phyloP scores from a whole-genome alignment of 495 filamentous ascomycete species.

The Diplogelasinospora grovesii region DNA sequence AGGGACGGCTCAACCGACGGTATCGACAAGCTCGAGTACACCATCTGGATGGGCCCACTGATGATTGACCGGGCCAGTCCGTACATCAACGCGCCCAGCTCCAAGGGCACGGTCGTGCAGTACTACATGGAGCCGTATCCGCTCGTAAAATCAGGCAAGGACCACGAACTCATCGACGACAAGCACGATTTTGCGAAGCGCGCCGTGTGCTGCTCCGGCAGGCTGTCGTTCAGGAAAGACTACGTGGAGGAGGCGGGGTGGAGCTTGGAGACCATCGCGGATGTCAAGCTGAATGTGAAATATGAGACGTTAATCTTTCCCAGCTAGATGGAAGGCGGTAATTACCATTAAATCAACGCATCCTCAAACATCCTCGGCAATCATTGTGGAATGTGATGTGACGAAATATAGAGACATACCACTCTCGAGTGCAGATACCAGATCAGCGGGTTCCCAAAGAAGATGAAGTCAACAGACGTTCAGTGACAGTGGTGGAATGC shows the following conservation, averaged over 20 bases:
- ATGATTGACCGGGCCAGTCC: background rate
- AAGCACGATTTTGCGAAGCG: slow-evolving; percentile 1
- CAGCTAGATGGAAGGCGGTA: too few species aligned
- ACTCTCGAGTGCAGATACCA: too few species aligned
- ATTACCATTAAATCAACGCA: too few species aligned
- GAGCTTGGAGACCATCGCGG: background rate
- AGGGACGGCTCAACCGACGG: background rate
- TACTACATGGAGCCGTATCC: slow-evolving; percentile 1
- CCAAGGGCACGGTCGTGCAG: background rate
- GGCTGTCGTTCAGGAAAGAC: background rate
- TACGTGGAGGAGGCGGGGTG: background rate
- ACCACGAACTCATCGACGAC: background rate
- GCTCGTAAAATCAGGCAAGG: background rate
- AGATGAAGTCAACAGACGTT: too few species aligned
- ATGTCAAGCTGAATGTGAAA: background rate
- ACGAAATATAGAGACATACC: too few species aligned
- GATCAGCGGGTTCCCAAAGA: too few species aligned
- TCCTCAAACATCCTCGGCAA: too few species aligned
- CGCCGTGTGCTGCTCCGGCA: background rate
- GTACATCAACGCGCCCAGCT: background rate
- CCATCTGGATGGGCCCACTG: background rate
- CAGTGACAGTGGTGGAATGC: too few species aligned
- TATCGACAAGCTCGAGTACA: background rate
- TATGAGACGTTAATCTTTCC: slow-evolving; percentile 1
- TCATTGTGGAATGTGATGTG: too few species aligned